phyloP scores from a whole-genome alignment of 139 green algal species.

The Mesotaenium endlicherianum region DNA sequence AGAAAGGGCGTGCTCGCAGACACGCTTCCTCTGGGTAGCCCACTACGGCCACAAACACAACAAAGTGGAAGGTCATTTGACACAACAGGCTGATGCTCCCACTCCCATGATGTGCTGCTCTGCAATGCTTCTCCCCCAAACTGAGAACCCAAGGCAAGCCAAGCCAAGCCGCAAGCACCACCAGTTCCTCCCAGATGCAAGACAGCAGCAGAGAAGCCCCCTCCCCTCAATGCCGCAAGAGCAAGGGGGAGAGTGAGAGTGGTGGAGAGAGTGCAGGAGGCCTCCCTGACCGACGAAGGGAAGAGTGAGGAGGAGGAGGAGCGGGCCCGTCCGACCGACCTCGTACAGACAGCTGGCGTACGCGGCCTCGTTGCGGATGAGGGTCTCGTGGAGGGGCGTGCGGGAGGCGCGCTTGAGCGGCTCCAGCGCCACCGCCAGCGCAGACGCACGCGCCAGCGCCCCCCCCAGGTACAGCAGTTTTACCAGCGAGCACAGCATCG shows the following conservation, averaged over 20 bases:
- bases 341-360: constrained; percentile 73
- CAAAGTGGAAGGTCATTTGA: no score
- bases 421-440: constrained; percentile 38
- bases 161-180: no score
- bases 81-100: no score
- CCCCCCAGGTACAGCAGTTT: constrained; percentile 70
- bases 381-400: constrained; percentile 68
- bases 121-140: no score
- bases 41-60: no score
- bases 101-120: no score
- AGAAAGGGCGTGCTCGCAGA: no score
- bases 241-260: neutral
- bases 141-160: no score
- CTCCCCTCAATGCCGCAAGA: no score
- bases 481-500: constrained; percentile 61
- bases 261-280: neutral
- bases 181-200: no score
- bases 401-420: constrained; percentile 36
- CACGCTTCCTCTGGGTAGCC: no score
- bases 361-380: constrained; percentile 80
- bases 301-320: neutral
- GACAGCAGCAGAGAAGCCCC: neutral
- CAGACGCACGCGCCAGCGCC: constrained; percentile 42
- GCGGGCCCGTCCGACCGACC: no score
- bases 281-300: neutral